Evolutionary conservation across 2,329 filamentous ascomycete species (phyloP).

Genomic region (Penicillium occitanis): DNA sequence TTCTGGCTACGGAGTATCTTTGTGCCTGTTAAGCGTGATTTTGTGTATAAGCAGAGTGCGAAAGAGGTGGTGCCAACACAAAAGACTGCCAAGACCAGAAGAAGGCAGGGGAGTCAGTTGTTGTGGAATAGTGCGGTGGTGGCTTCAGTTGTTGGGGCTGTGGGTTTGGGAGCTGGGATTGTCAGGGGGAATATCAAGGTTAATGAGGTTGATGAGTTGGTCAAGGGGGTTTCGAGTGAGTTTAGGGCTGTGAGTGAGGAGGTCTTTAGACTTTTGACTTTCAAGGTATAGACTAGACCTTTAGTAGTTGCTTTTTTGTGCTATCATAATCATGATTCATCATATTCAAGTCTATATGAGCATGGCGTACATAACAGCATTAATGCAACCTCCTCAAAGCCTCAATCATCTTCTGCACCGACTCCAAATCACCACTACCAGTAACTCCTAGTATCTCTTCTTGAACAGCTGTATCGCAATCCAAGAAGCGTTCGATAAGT

Average conservation of each 20-base stretch:
- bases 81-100: background rate
- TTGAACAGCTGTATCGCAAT: constrained; percentile 62
- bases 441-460: constrained; percentile 53
- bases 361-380: background rate
- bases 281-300: constrained; percentile 7
- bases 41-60: constrained; percentile 31
- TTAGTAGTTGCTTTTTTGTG: background rate
- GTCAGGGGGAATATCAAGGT: constrained; percentile 4
- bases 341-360: background rate
- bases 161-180: constrained; percentile 22
- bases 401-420: constrained; percentile 62
- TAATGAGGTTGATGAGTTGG: constrained; percentile 15
- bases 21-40: constrained; percentile 39
- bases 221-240: constrained; percentile 19
- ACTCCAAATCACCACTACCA: constrained; percentile 55
- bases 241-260: constrained; percentile 7
- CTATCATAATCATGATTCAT: background rate
- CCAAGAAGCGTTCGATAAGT: constrained; percentile 80
- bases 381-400: constrained; percentile 54
- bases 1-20: constrained; percentile 53
- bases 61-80: constrained; percentile 4
- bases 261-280: background rate
- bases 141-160: constrained; percentile 7
- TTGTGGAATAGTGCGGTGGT: constrained; percentile 9
- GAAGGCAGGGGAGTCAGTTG: background rate